Conservation (phyloP, 345 rosid species). For the Noccaea caerulescens region DNA sequence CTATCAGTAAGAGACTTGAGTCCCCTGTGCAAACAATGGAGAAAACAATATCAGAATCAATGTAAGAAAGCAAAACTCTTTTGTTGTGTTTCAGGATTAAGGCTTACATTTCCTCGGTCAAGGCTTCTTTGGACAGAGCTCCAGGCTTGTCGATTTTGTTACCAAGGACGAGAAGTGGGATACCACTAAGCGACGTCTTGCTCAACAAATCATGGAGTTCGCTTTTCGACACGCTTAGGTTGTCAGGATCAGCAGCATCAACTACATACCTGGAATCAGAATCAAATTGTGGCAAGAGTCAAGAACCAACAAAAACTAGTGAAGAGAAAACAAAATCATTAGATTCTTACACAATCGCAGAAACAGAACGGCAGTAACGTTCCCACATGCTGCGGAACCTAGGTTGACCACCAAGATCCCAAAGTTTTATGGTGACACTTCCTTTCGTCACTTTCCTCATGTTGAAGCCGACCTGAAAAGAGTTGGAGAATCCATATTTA, state of each 20-base stretch:
- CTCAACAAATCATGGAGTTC: slow-evolving; percentile 87
- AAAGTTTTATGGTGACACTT: slow-evolving; percentile 87
- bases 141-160: slow-evolving; percentile 92
- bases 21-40: slow-evolving; percentile 53
- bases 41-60: neutral
- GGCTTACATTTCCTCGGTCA: slow-evolving; percentile 83
- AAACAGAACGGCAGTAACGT: slow-evolving; percentile 87
- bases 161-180: slow-evolving; percentile 84
- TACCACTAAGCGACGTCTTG: slow-evolving; percentile 78
- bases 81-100: neutral
- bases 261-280: slow-evolving; percentile 65
- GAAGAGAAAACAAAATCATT: neutral
- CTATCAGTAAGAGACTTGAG: slow-evolving; percentile 72
- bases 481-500: neutral
- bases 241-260: slow-evolving; percentile 91
- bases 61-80: neutral
- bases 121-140: slow-evolving; percentile 79
- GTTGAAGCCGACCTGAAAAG: slow-evolving; percentile 82
- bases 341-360: slow-evolving; percentile 76
- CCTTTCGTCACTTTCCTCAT: slow-evolving; percentile 98
- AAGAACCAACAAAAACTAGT: neutral
- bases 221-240: slow-evolving; percentile 73
- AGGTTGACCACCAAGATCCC: slow-evolving; percentile 98
- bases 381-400: slow-evolving; percentile 99
- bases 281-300: slow-evolving; percentile 7